Base-by-base conservation (phyloP, 768 basidiomycete species). In the Clitopilus hobsonii region DNA sequence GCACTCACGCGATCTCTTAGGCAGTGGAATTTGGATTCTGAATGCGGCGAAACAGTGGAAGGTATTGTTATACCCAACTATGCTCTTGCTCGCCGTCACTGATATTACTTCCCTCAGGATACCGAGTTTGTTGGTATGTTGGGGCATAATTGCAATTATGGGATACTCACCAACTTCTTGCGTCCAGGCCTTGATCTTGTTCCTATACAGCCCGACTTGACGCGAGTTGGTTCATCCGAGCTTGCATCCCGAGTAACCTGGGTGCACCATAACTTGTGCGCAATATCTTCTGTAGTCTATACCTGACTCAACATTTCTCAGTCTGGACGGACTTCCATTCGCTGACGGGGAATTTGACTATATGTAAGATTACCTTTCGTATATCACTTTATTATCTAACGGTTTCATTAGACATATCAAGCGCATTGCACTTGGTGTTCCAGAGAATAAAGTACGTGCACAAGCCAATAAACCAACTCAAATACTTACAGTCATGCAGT, bases 11-110 rank as follows among this genome's bases (percentile, higher is more conserved):
- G 22, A 50, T 25, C 30, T 25, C 26, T 27, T 60, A 86, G 86
- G 88, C 6, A 82, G 85, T n/a, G 89, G 88, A 14, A 78, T 80
- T 16, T 91, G 89, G 89, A 78, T 89, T 45, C 59, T 89, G 52
- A 77, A 85, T 29, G 82, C 81, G 59, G 86, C 87, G 8, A 73
- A 74, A 57, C 66, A 68, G 25, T 91, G 88, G 88, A 81, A 81
- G 74, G 78, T 78, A 38, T n/a, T 76, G 6, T 27, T 45, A 52
- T 36, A 69, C 62, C 29, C 27, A 16, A 29, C 61, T 45, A 2
- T n/a, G n/a, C n/a, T 36, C n/a, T 36, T n/a, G 4, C n/a, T 36
- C 4, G 32, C 10, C n/a, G 32, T n/a, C 14, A 18, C 29, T 36
- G 30, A 54, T 23, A 55, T 55, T 30, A 38, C 38, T 55, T 51